Conservation (phyloP, 257 asterid genomes). For the Solanum habrochaites region DNA sequence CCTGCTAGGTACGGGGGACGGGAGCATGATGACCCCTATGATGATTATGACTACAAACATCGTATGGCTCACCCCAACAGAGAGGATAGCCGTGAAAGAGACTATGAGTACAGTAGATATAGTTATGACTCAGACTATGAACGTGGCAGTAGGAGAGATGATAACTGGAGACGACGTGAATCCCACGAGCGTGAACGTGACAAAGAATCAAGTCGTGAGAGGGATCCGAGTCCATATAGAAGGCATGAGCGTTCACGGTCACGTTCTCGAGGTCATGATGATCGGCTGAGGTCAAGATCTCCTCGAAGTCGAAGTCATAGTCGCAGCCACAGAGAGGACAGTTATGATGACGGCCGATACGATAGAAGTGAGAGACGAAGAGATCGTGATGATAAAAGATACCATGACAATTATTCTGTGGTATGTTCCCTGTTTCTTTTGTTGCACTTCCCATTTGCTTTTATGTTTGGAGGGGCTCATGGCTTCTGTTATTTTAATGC, state of each 20-base stretch:
- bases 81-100: constrained; percentile 81
- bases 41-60: constrained; percentile 75
- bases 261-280: constrained; percentile 69
- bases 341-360: constrained; percentile 63
- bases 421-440: constrained; percentile 23
- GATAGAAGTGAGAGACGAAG: constrained; percentile 75
- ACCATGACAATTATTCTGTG: constrained; percentile 50
- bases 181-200: constrained; percentile 86
- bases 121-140: constrained; percentile 96
- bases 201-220: constrained; percentile 69
- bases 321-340: constrained; percentile 77
- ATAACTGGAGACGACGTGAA: constrained; percentile 69
- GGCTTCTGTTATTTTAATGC: constrained; percentile 7
- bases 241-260: constrained; percentile 66
- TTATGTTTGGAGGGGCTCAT: not conserved
- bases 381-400: constrained; percentile 70
- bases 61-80: constrained; percentile 52
- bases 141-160: constrained; percentile 64
- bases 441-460: not conserved
- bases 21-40: constrained; percentile 72
- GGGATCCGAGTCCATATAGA: constrained; percentile 63
- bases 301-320: constrained; percentile 77
- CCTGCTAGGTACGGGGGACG: constrained; percentile 76
- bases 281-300: constrained; percentile 73
- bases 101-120: constrained; percentile 63